Base-by-base conservation (phyloP, 2,329 filamentous ascomycete species). In the Colletotrichum cordylinicola region DNA sequence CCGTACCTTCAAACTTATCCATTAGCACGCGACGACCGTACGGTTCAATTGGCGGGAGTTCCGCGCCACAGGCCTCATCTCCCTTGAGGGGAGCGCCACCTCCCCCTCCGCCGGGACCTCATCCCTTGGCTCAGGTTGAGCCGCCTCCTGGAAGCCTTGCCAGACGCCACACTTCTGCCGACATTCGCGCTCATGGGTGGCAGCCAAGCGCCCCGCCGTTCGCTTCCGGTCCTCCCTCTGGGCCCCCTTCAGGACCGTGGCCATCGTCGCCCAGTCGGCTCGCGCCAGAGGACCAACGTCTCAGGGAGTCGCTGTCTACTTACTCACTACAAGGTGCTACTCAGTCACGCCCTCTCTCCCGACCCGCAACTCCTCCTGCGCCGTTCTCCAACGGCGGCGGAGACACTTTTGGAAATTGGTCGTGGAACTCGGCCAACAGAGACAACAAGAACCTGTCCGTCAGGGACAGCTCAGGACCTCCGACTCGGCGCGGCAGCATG, bases 141-240 rank as follows among this genome's bases (percentile, higher is more conserved):
- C 89, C 90, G 31, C 90, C 92, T 39, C 92, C 93, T 43, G 90
- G 92, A 72, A 96, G 92, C 80, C 88, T 98, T 62, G 91, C 93
- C 60, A 93, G 96, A 78, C 92, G 96, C 77, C 97, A 99, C 85
- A 99, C 97, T 2, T 96, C 96, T 52, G 97, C 97, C 74, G 97
- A 99, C 83, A 98, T 99, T 79, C 93, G 97, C 69, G 94, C 96
- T 80, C 94, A 96, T 82, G 95, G 94, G 48, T 96, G 94, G 92
- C 93, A 93, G 77, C 89, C 88, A 9, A 88, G 85, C 65, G 86
- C 88, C 35, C 55, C 72, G 48, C 75, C 70, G 93, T 13, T 94
- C 81, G 48, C 76, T 92, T 81, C 88, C 90, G 73, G 73, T 4
- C 73, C 73, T 8, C 73, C 73, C 9, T 93, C 93, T 5, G 92